Base-by-base conservation (phyloP, 148 eudicot genomes). In the Fagopyrum homotropicum region DNA sequence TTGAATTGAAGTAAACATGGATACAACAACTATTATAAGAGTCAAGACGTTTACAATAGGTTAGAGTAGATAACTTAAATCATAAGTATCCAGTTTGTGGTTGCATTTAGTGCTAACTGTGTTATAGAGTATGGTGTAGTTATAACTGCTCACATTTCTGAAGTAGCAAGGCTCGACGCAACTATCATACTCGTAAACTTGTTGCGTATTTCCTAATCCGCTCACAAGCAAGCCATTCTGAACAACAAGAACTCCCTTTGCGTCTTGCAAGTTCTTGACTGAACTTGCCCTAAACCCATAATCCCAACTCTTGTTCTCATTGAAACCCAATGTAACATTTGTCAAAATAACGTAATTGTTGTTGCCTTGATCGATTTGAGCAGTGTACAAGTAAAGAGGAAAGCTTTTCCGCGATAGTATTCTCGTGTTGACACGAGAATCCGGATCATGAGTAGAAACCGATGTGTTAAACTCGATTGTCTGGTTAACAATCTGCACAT, bases 131-230 rank as follows among this genome's bases (percentile, higher is more conserved):
- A 89, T 85, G 14, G 84, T 81, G 79, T 86, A 89, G 75, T 89
- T 87, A 6, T 83, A 85, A 79, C 88, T 82, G 75, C 87, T 80
- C 19, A 89, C 77, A 51, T 81, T 81, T 84, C 92, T 80, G 56
- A 78, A 82, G 76, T 89, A 89, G 76, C 92, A 89, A 26, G 9
- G 76, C 7, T 85, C 73, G 78, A 76, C 76, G 9, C 80, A 40
- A 17, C 80, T 80, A 5, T 73, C 66, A 52, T 82, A 90, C 0
- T 77, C 54, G 64, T 91, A 93, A 19, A 75, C 74, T 72, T 93
- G 92, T 69, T 82, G 85, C 11, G 90, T 93, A 54, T 86, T 88
- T 16, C 88, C 98, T 12, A 83, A 6, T 75, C 98, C 97, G 74
- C 88, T 79, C 8, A 79, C 80, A 43, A 93, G 92, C 76, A 85